Evolutionary conservation across 2,329 filamentous ascomycete species (phyloP), one percentile per base, ranked within the genome.

Genomic region (Phyllosticta citriasiana): DNA sequence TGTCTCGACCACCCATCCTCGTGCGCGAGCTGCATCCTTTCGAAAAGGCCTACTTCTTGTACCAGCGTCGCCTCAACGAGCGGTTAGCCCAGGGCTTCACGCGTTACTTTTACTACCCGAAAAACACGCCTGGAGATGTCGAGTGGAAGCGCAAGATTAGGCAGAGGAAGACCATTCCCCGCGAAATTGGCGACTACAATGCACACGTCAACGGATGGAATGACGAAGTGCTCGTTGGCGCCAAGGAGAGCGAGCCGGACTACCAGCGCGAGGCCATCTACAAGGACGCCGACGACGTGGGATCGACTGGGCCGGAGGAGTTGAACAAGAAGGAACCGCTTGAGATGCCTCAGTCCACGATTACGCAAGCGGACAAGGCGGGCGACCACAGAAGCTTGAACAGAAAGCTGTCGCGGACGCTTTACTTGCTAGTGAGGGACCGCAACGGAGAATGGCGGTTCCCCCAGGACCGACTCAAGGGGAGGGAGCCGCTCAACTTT

Each of bases 11-110:
- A 55, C 94, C 94, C 6, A 80, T 95, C 63, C 81, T 99, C 69
- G 97, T 94, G 26, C 88, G 89, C 66, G 81, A 88, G 64, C 86
- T 93, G 59, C 89, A 88, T 35, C 82, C 89, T 12, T 97, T 99
- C 76, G 94, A 99, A 76, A 88, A 91, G 71, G 82, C 93, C 65
- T 97, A 88, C 78, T 96, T 88, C 80, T 91, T 99, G 73, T 99
- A 99, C 79, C 94, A 99, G 78, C 93, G 93, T 69, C 91, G 94
- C 14, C 82, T 99, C 63, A 96, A 97, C 75, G 94, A 99, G 80
- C 89, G 94, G 53, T 82, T 96, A 58, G 86, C 87, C 22, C 82
- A 94, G 4, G 89, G 92, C 1, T 99, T 97, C 75, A 88, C 88
- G 61, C 85, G 89, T 66, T 89, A 89, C 73, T 94, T 97, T 78